Evolutionary conservation across 1,139 yeast species (phyloP).

Genomic region (Lodderomyces pseudojiufengensis): DNA sequence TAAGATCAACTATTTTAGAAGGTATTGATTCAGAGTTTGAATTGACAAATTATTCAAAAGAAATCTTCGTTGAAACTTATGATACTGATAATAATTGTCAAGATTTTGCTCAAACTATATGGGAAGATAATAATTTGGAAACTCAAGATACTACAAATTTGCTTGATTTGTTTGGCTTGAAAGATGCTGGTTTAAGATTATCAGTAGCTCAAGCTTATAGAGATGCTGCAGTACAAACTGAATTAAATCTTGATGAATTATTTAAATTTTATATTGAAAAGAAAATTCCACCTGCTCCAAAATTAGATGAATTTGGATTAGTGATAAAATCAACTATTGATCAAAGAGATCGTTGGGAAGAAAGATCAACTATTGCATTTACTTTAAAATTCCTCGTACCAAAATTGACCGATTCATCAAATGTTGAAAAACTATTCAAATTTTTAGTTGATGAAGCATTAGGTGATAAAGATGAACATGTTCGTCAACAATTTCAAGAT

Average conservation of each 20-base stretch:
- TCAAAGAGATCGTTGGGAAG: conserved; percentile 77
- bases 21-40: conserved; percentile 86
- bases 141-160: conserved; percentile 46
- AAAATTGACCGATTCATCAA: conserved; percentile 27
- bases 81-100: conserved; percentile 66
- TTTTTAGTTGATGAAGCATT: conserved; percentile 65
- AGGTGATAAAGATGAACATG: conserved; percentile 70
- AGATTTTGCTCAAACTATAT: conserved; percentile 72
- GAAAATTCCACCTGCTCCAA: conserved; percentile 74
- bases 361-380: conserved; percentile 76
- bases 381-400: conserved; percentile 59
- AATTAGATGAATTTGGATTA: conserved; percentile 75
- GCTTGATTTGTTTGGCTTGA: conserved; percentile 46
- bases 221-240: conserved; percentile 26
- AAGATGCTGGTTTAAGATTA: conserved; percentile 62
- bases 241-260: conserved; percentile 43
- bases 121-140: conserved; percentile 70
- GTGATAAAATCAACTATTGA: conserved; percentile 58
- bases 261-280: conserved; percentile 54
- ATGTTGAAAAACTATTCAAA: conserved; percentile 50
- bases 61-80: conserved; percentile 75
- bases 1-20: conserved; percentile 76
- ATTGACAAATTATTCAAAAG: conserved; percentile 56
- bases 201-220: conserved; percentile 53
- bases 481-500: conserved; percentile 78